Evolutionary conservation across 352 stramenopile genomes (phyloP).

Genomic region (Phytophthora hybrid): DNA sequence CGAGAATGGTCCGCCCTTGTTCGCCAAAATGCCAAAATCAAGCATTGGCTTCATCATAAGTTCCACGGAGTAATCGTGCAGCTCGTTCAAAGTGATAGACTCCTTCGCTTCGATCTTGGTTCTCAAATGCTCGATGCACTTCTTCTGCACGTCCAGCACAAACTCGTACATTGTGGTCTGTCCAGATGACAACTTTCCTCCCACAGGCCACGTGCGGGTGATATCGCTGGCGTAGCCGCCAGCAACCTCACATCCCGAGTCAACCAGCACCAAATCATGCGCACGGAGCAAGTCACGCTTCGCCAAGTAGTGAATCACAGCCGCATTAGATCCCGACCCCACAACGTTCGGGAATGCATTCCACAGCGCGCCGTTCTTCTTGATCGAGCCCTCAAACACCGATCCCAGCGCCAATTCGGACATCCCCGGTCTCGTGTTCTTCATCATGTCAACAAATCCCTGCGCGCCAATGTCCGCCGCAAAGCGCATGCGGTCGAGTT

Average conservation of each 20-base stretch:
- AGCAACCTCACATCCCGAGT: constrained; percentile 83
- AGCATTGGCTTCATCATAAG: constrained; percentile 77
- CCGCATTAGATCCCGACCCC: constrained; percentile 75
- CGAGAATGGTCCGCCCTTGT: constrained; percentile 34
- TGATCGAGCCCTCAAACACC: constrained; percentile 75
- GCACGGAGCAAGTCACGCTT: constrained; percentile 69
- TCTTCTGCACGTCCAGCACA: constrained; percentile 81
- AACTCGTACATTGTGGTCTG: constrained; percentile 80
- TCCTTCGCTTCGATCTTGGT: constrained; percentile 55
- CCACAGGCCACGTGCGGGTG: constrained; percentile 81
- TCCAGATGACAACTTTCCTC: constrained; percentile 50
- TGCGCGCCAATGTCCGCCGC: constrained; percentile 70
- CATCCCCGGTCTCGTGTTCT: constrained; percentile 63
- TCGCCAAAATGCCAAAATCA: constrained; percentile 67
- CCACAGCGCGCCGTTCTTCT: constrained; percentile 79
- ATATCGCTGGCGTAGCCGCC: constrained; percentile 87
- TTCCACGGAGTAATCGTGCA: constrained; percentile 78
- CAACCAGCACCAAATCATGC: constrained; percentile 86
- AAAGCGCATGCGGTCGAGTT: constrained; percentile 80
- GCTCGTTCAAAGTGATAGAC: constrained; percentile 70
- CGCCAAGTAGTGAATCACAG: constrained; percentile 84
- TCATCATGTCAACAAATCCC: constrained; percentile 86
- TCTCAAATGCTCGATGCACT: constrained; percentile 65
- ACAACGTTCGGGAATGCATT: constrained; percentile 89
- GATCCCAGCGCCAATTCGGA: constrained; percentile 77